Conservation (phyloP, 2,329 filamentous ascomycete species). For the Alternaria tenuissima region DNA sequence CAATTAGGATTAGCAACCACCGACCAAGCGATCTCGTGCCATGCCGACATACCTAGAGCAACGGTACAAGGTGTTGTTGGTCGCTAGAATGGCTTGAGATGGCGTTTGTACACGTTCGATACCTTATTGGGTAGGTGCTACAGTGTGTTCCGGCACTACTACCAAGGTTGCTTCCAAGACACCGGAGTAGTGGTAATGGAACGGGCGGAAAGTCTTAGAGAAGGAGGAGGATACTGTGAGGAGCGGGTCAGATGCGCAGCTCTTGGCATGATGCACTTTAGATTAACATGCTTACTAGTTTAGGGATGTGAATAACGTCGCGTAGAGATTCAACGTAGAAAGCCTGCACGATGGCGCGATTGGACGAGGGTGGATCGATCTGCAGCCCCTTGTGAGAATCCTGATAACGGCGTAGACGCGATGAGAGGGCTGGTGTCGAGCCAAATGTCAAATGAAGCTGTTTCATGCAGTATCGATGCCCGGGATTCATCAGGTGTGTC, state of each 20-base stretch:
- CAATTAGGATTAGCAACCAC: conserved; percentile 37
- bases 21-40: conserved; percentile 25
- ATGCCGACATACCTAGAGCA: conserved; percentile 23
- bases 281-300: conserved; percentile 45
- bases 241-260: conserved; percentile 26
- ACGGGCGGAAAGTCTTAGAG: conserved; percentile 24
- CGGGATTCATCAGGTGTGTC: conserved; percentile 7
- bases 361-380: conserved; percentile 28
- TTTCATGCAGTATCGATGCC: conserved; percentile 16
- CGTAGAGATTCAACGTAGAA: conserved; percentile 25
- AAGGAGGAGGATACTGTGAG: conserved; percentile 25
- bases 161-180: conserved; percentile 24
- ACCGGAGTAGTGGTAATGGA: conserved; percentile 36
- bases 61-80: conserved; percentile 22
- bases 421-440: conserved; percentile 22
- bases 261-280: conserved; percentile 43
- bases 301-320: conserved; percentile 40
- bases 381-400: conserved; percentile 29
- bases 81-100: conserved; percentile 33
- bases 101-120: conserved; percentile 35
- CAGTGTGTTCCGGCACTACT: conserved; percentile 33
- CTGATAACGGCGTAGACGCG: conserved; percentile 14
- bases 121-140: conserved; percentile 44
- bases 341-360: conserved; percentile 21
- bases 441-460: conserved; percentile 22